phyloP scores from a whole-genome alignment of 495 filamentous ascomycete genomes.

The Penicillium salamii region DNA sequence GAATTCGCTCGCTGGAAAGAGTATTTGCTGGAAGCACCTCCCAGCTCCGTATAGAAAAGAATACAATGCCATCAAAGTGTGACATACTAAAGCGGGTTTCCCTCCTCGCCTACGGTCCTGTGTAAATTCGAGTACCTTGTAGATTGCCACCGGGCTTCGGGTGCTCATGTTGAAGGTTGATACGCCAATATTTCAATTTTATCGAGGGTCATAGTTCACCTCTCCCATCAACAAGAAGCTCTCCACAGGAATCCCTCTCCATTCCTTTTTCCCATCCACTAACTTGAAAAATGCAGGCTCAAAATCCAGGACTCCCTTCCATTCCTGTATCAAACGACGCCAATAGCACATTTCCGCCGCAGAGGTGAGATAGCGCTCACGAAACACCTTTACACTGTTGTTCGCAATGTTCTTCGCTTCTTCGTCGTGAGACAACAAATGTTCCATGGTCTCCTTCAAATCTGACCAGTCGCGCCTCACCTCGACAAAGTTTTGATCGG shows the following conservation, averaged over 20 bases:
- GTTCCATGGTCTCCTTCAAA: slow-evolving; percentile 38
- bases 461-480: slow-evolving; percentile 46
- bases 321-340: slow-evolving; percentile 33
- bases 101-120: too few species aligned
- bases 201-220: slow-evolving; percentile 13
- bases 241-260: slow-evolving; percentile 18
- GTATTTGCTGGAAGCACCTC: too few species aligned
- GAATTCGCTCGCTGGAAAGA: too few species aligned
- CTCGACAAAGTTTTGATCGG: slow-evolving; percentile 49
- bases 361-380: slow-evolving; percentile 47
- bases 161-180: too few species aligned
- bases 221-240: slow-evolving; percentile 14
- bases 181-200: not conserved
- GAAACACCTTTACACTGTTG: slow-evolving; percentile 38
- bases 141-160: too few species aligned
- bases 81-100: too few species aligned
- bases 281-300: slow-evolving; percentile 21
- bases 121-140: too few species aligned
- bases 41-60: too few species aligned
- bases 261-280: slow-evolving; percentile 16
- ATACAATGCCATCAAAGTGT: too few species aligned
- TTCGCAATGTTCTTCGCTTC: slow-evolving; percentile 44
- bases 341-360: slow-evolving; percentile 50
- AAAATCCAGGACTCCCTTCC: slow-evolving; percentile 27
- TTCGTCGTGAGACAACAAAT: slow-evolving; percentile 29